Percentiles rank a stretch among this genome's conserved stretches.
These are phyloP conservation scores for Trichoderma cornu-damae DNA, from an alignment of 2,329 filamentous ascomycete genomes.

Conservation along the genomic window DNA sequence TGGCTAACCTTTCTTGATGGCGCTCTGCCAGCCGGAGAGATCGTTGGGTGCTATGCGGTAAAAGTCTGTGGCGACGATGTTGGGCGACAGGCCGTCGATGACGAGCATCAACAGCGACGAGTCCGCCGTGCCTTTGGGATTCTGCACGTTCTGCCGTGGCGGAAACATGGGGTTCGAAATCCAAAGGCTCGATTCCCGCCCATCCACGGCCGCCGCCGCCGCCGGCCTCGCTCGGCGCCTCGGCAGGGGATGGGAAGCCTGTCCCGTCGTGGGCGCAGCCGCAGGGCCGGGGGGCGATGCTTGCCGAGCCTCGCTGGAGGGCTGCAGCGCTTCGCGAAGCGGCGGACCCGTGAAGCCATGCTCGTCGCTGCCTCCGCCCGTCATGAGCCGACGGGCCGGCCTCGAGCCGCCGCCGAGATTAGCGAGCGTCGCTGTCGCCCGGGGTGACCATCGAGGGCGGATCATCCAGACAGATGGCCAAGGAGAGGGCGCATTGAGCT, in stretches of 20 bases:
- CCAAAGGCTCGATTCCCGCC: background rate
- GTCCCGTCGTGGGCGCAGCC: background rate
- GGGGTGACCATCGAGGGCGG: conserved; percentile 28
- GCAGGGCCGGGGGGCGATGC: background rate
- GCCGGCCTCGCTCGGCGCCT: background rate
- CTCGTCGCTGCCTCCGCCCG: background rate
- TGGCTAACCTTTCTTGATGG: conserved; percentile 52
- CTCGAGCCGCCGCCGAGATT: conserved; percentile 12
- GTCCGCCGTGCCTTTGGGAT: conserved; percentile 2
- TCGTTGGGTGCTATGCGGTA: conserved; percentile 60
- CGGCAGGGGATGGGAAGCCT: background rate
- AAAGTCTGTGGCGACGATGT: conserved; percentile 65
- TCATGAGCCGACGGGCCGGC: background rate
- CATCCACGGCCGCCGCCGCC: background rate
- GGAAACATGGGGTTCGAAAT: background rate
- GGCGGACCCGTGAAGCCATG: background rate
- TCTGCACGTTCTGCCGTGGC: background rate
- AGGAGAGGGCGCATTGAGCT: conserved; percentile 9
- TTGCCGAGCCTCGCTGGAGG: background rate
- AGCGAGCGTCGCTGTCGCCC: conserved; percentile 23
- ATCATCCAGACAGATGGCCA: conserved; percentile 28
- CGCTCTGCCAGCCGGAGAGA: conserved; percentile 62
- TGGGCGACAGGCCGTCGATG: conserved; percentile 53
- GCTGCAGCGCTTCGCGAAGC: background rate
- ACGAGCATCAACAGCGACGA: conserved; percentile 42